Evolutionary conservation across 306 rosid genomes (phyloP), one percentile per base, ranked within the genome.

Genomic region (Mimosa bimucronata): DNA sequence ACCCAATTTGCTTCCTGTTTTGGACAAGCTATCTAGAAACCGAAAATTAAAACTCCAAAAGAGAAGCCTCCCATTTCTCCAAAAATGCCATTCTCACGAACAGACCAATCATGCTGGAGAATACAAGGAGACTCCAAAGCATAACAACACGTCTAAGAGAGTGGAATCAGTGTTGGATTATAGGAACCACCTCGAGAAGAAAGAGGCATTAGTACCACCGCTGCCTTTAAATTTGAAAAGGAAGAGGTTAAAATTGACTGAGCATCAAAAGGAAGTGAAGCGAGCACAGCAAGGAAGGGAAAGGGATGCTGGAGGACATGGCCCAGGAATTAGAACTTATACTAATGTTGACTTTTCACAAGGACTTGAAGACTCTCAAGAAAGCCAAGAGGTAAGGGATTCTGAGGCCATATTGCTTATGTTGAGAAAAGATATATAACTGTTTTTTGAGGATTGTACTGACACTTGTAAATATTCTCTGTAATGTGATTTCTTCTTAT

Each of bases 221-320:
- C 28, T 37, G 37, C 67, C 79, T 42, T 70, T 68, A 14, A 82
- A 80, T 76, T 64, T 74, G 55, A 92, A 85, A 81, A 89, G 84
- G 74, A 94, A 85, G 86, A 87, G 86, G 84, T 60, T 82, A 8
- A 94, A 92, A 71, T 65, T 88, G 60, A 94, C 97, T 0, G 91
- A 92, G 80, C 97, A 87, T 89, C 94, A 94, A 71, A 91, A 82
- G 89, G 97, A 94, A 85, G 94, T 91, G 4, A 79, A 88, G 80
- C 73, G 90, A 74, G 97, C 97, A 9, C 97, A 94, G 30, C 92
- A 87, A 86, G 97, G 97, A 65, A 88, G 83, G 86, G 88, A 82
- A 38, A 77, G 85, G 83, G 94, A 92, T 66, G 81, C 67, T 42
- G 88, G 85, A 42, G 90, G 98, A 30, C 97, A 90, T 29, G 97